Percentiles rank a stretch among this genome's conserved stretches.
Evolutionary conservation across 108 stramenopile species (phyloP).

Genomic region (Cyclotella choctawhatcheeana): DNA sequence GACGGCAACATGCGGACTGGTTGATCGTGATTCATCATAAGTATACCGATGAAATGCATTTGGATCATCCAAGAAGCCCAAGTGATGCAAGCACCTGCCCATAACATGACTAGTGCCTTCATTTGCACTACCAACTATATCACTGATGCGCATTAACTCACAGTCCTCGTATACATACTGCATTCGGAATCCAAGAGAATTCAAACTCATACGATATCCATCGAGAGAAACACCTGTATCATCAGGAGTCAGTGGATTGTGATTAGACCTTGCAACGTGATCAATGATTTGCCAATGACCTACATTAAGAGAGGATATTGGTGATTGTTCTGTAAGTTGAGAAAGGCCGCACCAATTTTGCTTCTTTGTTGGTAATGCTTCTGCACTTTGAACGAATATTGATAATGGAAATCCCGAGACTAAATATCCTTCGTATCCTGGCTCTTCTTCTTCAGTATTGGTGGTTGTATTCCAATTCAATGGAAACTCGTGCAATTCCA

Average conservation of each 20-base stretch:
- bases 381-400: conserved; percentile 10
- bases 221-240: conserved; percentile 50
- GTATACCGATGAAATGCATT: not conserved
- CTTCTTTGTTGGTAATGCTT: not conserved
- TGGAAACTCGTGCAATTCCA: conserved; percentile 60
- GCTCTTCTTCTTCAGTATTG: conserved; percentile 24
- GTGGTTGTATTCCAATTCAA: conserved; percentile 9
- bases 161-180: conserved; percentile 48
- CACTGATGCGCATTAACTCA: conserved; percentile 43
- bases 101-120: conserved; percentile 18
- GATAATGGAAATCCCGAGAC: conserved; percentile 68
- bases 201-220: conserved; percentile 60
- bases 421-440: conserved; percentile 79
- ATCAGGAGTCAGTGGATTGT: conserved; percentile 45
- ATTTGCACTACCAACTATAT: conserved; percentile 22
- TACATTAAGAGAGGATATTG: conserved; percentile 28
- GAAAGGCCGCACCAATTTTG: conserved; percentile 20
- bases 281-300: conserved; percentile 55
- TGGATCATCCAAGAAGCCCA: not conserved
- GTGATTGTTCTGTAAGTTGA: conserved; percentile 39
- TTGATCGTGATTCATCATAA: too few species aligned
- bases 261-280: conserved; percentile 34
- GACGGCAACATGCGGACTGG: conserved; percentile 11
- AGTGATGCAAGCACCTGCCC: conserved; percentile 22
- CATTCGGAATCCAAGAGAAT: conserved; percentile 71